phyloP scores from a whole-genome alignment of 2,329 filamentous ascomycete species.

The Leptographium wingfieldii region DNA sequence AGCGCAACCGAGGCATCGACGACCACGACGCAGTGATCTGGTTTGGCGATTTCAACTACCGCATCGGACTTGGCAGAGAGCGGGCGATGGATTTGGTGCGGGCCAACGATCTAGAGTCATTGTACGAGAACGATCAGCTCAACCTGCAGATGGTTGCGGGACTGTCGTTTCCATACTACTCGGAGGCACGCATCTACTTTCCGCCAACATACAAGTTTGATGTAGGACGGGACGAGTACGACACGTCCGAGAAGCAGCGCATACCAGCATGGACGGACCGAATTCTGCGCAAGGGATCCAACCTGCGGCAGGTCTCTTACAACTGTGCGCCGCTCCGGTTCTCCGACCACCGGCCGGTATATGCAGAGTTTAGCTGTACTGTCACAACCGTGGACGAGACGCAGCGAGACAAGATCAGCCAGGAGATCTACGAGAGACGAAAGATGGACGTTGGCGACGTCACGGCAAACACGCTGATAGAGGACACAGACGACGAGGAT shows the following conservation, averaged over 20 bases:
- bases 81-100: conserved; percentile 63
- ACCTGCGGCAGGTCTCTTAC: conserved; percentile 73
- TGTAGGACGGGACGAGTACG: conserved; percentile 75
- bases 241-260: conserved; percentile 88
- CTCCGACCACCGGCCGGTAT: conserved; percentile 94
- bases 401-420: conserved; percentile 58
- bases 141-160: conserved; percentile 96
- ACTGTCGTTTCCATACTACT: conserved; percentile 80
- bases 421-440: conserved; percentile 60
- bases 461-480: conserved; percentile 40
- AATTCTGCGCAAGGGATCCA: conserved; percentile 73
- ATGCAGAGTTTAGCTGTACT: conserved; percentile 72
- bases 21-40: conserved; percentile 84
- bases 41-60: conserved; percentile 97
- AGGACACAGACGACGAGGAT: conserved; percentile 64
- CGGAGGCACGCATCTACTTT: conserved; percentile 78
- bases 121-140: conserved; percentile 92
- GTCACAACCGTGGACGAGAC: conserved; percentile 71
- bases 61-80: conserved; percentile 74
- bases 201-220: conserved; percentile 95
- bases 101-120: conserved; percentile 56
- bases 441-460: conserved; percentile 53
- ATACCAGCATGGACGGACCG: conserved; percentile 98
- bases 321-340: conserved; percentile 71
- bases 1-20: conserved; percentile 79